Conservation (phyloP, 495 filamentous ascomycete genomes). For the Xylaria nigripes region DNA sequence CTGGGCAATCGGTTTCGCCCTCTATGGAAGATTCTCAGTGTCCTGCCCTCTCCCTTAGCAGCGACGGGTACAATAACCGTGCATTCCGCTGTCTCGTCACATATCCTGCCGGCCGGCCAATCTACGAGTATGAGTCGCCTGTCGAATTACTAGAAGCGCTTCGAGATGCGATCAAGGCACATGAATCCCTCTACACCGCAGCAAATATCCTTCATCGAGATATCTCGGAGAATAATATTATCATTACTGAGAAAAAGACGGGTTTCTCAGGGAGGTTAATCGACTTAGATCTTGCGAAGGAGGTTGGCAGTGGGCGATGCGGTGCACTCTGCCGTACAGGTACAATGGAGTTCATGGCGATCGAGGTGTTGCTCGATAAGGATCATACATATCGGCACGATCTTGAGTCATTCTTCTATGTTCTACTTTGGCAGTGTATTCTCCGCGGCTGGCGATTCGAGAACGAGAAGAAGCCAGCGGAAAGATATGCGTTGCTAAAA, state of each 20-base stretch:
- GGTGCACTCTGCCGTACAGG: constrained; percentile 6
- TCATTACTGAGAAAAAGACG: constrained; percentile 14
- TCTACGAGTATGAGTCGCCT: background rate
- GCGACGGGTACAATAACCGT: background rate
- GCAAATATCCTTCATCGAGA: constrained; percentile 33
- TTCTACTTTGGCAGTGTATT: constrained; percentile 5
- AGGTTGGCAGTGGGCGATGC: constrained; percentile 14
- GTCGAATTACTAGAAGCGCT: constrained; percentile 1
- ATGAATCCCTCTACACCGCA: constrained; percentile 24
- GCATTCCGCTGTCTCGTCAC: constrained; percentile 3
- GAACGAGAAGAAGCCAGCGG: background rate
- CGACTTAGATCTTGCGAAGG: constrained; percentile 28
- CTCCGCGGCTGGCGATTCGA: background rate
- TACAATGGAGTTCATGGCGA: constrained; percentile 20
- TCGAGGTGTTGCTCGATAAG: constrained; percentile 14
- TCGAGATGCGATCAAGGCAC: background rate
- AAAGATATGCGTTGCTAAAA: background rate
- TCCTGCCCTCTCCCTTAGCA: background rate
- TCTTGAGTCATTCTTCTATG: background rate
- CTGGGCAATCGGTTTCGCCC: background rate
- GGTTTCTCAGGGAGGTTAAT: constrained; percentile 25
- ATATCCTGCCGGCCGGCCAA: background rate
- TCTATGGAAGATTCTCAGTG: background rate
- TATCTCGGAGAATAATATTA: constrained; percentile 31
- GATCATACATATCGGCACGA: background rate